A percentile compares a stretch with the other conserved stretches of the same genome.
Conservation (phyloP, 352 stramenopile species). For the Phytophthora podocarpi region DNA sequence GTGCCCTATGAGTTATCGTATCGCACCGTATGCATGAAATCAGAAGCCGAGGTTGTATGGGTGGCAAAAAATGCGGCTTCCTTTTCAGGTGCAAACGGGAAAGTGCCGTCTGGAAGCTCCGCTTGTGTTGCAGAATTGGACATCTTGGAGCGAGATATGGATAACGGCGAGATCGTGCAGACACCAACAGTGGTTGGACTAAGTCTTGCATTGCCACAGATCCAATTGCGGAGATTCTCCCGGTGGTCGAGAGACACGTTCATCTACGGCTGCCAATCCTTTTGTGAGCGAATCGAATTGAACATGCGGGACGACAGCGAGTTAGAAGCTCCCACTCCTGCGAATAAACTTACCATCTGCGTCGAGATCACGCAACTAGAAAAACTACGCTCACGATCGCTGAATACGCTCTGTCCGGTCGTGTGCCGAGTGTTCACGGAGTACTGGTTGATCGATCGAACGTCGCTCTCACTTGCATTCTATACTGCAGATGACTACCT, state of each 20-base stretch:
- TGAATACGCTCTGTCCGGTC: constrained; percentile 62
- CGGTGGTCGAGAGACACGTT: constrained; percentile 60
- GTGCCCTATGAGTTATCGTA: constrained; percentile 76
- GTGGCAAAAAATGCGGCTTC: constrained; percentile 69
- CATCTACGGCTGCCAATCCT: constrained; percentile 68
- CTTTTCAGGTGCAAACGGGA: constrained; percentile 64
- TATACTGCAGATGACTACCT: constrained; percentile 69
- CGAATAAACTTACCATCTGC: constrained; percentile 67
- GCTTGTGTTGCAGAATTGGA: constrained; percentile 73
- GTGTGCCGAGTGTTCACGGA: constrained; percentile 79
- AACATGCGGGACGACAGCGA: constrained; percentile 46
- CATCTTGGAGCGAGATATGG: constrained; percentile 56
- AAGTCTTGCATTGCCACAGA: constrained; percentile 71
- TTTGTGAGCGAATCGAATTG: constrained; percentile 75
- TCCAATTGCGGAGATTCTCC: constrained; percentile 60
- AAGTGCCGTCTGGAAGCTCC: constrained; percentile 58
- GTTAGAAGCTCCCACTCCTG: constrained; percentile 27
- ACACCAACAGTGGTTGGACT: constrained; percentile 71
- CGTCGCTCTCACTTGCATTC: constrained; percentile 70
- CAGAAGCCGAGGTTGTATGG: constrained; percentile 63
- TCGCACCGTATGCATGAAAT: constrained; percentile 82
- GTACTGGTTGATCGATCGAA: constrained; percentile 88
- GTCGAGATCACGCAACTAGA: constrained; percentile 62
- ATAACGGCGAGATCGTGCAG: constrained; percentile 40
- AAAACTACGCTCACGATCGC: constrained; percentile 42